A percentile compares a stretch with the other conserved stretches of the same genome.
These are phyloP conservation scores for Urtica urens DNA, from an alignment of 306 rosid species.

Conservation along the genomic window DNA sequence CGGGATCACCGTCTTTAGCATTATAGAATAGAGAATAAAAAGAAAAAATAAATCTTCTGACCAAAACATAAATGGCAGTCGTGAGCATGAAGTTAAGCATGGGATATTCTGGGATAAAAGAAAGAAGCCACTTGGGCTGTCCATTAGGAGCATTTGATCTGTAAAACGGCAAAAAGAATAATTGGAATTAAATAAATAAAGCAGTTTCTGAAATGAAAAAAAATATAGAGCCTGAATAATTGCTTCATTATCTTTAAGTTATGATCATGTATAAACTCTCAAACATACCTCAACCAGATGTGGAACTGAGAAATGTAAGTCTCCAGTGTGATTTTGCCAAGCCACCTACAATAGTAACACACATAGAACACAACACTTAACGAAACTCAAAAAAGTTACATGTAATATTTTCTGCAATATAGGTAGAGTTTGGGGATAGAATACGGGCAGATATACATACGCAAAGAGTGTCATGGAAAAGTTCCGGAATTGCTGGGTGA, in stretches of 20 bases:
- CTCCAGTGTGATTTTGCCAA: constrained; percentile 96
- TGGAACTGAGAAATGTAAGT: constrained; percentile 98
- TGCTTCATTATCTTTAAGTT: no score
- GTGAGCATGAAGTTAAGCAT: constrained; percentile 94
- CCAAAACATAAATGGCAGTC: constrained; percentile 72
- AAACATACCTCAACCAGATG: constrained; percentile 90
- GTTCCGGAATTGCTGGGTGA: constrained; percentile 74
- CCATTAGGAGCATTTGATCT: constrained; percentile 88
- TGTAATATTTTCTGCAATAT: no score
- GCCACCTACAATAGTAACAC: constrained; percentile 73
- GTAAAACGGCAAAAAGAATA: constrained; percentile 19
- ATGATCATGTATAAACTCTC: no score
- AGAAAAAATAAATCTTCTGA: constrained; percentile 27
- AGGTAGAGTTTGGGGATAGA: not conserved
- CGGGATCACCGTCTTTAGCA: no score
- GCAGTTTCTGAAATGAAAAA: not conserved
- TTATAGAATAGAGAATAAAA: constrained; percentile 11
- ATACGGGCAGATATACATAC: constrained; percentile 43
- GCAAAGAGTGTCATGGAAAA: constrained; percentile 82
- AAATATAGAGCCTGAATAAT: not conserved
- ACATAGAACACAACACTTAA: not conserved
- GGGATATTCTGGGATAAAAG: constrained; percentile 81
- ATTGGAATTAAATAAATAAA: constrained; percentile 8
- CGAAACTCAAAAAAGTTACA: constrained; percentile 14
- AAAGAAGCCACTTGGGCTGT: constrained; percentile 99